Conservation (phyloP, 2,329 filamentous ascomycete species). For the Allantophomopsis lycopodina region DNA sequence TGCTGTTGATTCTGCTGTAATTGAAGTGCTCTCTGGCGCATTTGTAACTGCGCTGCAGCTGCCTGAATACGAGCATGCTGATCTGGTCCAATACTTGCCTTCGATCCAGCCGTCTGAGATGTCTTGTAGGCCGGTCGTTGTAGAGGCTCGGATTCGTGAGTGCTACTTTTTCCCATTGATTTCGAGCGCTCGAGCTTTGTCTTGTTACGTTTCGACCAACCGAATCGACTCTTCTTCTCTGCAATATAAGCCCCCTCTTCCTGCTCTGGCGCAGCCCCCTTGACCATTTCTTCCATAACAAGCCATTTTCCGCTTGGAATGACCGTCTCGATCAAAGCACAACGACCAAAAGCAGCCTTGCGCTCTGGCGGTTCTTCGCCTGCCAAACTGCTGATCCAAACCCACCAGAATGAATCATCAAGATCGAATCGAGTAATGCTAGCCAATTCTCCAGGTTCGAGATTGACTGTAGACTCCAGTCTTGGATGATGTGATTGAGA, state of each 20-base stretch:
- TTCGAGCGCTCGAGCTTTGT: slow-evolving; percentile 50
- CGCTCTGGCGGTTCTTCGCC: slow-evolving; percentile 74
- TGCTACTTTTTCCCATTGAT: slow-evolving; percentile 49
- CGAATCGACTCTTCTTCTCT: slow-evolving; percentile 91
- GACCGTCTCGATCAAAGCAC: slow-evolving; percentile 78
- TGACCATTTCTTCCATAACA: slow-evolving; percentile 91
- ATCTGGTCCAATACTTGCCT: slow-evolving; percentile 74
- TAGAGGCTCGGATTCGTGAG: slow-evolving; percentile 29
- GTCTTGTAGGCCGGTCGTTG: slow-evolving; percentile 24
- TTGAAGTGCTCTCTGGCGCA: slow-evolving; percentile 41
- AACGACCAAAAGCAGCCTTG: slow-evolving; percentile 89
- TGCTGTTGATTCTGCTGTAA: slow-evolving; percentile 56
- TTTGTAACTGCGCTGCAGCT: slow-evolving; percentile 73
- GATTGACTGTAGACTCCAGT: slow-evolving; percentile 49
- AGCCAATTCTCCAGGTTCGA: slow-evolving; percentile 88
- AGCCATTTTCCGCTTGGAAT: slow-evolving; percentile 79
- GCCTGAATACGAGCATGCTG: slow-evolving; percentile 89
- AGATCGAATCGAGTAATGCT: slow-evolving; percentile 78
- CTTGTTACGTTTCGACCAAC: slow-evolving; percentile 62
- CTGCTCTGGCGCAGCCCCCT: slow-evolving; percentile 77
- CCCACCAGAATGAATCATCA: slow-evolving; percentile 98
- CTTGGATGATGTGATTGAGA: slow-evolving; percentile 72
- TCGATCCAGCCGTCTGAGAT: slow-evolving; percentile 41
- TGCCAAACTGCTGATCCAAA: slow-evolving; percentile 95
- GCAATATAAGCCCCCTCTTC: slow-evolving; percentile 80